Conservation (phyloP, 2,329 filamentous ascomycete species). For the Neocucurbitaria cava region DNA sequence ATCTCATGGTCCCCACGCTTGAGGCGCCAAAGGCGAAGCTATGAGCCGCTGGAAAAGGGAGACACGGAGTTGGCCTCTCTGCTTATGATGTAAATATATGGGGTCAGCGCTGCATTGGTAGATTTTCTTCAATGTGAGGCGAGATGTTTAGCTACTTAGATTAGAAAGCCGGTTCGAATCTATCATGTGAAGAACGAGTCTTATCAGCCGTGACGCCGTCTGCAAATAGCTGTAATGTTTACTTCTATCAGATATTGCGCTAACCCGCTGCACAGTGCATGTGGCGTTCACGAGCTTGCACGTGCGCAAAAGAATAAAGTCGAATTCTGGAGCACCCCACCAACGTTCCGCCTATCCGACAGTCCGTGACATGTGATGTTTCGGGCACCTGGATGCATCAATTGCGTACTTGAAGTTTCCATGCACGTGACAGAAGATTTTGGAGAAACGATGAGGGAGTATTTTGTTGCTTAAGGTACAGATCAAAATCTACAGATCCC, state of each 20-base stretch:
- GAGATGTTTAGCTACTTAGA: not conserved
- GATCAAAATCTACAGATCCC: conserved; percentile 29
- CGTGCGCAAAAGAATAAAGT: not conserved
- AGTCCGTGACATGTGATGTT: not conserved
- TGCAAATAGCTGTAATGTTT: not conserved
- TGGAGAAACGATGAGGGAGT: conserved; percentile 16
- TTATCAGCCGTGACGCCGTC: not conserved
- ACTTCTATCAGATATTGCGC: not conserved
- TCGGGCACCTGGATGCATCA: not conserved
- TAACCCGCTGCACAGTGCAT: too few species aligned
- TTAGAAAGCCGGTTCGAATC: not conserved
- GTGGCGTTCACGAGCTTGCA: not conserved
- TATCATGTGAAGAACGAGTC: not conserved
- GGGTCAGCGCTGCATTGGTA: not conserved
- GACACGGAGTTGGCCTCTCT: not conserved
- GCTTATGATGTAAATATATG: not conserved
- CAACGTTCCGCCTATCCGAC: not conserved
- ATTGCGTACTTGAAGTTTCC: not conserved
- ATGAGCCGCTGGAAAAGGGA: conserved; percentile 57
- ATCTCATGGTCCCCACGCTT: conserved; percentile 81
- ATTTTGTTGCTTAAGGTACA: conserved; percentile 29
- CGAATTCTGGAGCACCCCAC: not conserved
- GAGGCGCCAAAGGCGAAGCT: conserved; percentile 86
- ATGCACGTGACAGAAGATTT: not conserved
- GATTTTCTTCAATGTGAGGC: not conserved